phyloP scores from a whole-genome alignment of 768 basidiomycete species.

The Xerocomellus intermedius region DNA sequence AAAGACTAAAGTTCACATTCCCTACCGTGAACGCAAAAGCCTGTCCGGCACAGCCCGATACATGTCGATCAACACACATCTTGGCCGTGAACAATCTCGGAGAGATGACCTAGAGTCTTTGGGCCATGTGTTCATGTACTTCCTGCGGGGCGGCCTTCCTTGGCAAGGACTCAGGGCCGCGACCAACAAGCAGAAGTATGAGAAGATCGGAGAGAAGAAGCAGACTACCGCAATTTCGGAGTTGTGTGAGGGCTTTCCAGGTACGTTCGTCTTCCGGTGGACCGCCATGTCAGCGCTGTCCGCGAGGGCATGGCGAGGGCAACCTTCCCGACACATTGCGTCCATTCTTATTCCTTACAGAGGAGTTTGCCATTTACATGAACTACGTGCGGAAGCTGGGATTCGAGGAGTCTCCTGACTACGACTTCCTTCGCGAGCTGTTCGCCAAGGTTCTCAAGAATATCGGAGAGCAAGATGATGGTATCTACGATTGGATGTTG shows the following conservation, averaged over 20 bases:
- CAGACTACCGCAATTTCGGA: slow-evolving; percentile 90
- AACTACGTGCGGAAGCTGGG: slow-evolving; percentile 98
- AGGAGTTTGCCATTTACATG: slow-evolving; percentile 98
- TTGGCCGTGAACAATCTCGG: slow-evolving; percentile 92
- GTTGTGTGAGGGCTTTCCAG: slow-evolving; percentile 95
- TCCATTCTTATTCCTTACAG: slow-evolving; percentile 29
- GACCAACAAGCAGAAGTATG: slow-evolving; percentile 99
- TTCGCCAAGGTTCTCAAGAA: slow-evolving; percentile 92
- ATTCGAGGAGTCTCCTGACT: slow-evolving; percentile 96
- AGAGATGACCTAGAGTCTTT: slow-evolving; percentile 96
- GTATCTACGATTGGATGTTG: slow-evolving; percentile 95
- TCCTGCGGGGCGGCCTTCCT: slow-evolving; percentile 91
- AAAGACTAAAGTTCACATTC: slow-evolving; percentile 96
- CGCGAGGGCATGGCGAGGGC: background rate
- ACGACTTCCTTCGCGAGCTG: slow-evolving; percentile 94
- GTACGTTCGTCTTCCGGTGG: slow-evolving; percentile 36
- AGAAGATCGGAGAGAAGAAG: slow-evolving; percentile 99
- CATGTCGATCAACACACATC: slow-evolving; percentile 99
- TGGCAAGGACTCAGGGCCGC: slow-evolving; percentile 98
- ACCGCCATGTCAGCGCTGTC: background rate
- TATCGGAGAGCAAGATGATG: slow-evolving; percentile 84
- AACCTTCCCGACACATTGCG: background rate
- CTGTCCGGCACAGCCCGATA: slow-evolving; percentile 96
- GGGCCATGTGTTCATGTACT: slow-evolving; percentile 99
- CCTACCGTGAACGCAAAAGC: slow-evolving; percentile 98